Evolutionary conservation across 2,329 filamentous ascomycete species (phyloP).

Genomic region (Fulvia fulva): DNA sequence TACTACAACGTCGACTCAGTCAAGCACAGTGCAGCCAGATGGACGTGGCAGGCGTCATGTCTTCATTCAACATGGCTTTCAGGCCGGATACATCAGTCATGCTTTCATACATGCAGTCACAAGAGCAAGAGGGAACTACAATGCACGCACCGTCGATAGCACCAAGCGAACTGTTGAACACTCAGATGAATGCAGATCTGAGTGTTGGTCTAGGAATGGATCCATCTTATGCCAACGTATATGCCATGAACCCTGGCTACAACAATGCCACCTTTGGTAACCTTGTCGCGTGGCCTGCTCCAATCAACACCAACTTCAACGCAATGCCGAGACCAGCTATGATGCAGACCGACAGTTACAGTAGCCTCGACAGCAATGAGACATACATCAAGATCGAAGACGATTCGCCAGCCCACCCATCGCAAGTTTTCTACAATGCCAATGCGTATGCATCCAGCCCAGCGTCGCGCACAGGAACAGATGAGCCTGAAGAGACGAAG

Average conservation of each 20-base stretch:
- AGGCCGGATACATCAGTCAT: slow-evolving; percentile 22
- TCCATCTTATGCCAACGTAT: slow-evolving; percentile 9
- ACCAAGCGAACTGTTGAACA: slow-evolving; percentile 22
- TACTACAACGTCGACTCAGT: slow-evolving; percentile 27
- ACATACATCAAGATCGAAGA: slow-evolving; percentile 44
- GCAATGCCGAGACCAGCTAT: slow-evolving; percentile 14
- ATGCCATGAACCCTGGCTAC: slow-evolving; percentile 9
- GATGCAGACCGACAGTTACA: slow-evolving; percentile 27
- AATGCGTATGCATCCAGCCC: slow-evolving; percentile 27
- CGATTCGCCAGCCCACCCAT: slow-evolving; percentile 41
- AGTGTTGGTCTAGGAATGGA: slow-evolving; percentile 12
- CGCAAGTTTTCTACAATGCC: slow-evolving; percentile 36
- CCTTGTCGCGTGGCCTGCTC: slow-evolving; percentile 18
- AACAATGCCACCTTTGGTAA: slow-evolving; percentile 22
- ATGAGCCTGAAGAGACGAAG: slow-evolving; percentile 36
- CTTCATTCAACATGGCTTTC: slow-evolving; percentile 29
- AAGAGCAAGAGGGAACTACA: slow-evolving; percentile 17
- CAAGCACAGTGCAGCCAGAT: slow-evolving; percentile 24
- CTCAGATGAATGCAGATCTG: slow-evolving; percentile 8
- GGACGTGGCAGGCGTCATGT: slow-evolving; percentile 27
- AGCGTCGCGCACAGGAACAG: slow-evolving; percentile 45
- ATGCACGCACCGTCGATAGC: slow-evolving; percentile 20
- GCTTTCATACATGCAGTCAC: slow-evolving; percentile 14
- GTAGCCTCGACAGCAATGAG: slow-evolving; percentile 27
- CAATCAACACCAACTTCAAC: slow-evolving; percentile 8